These are phyloP conservation scores for Fomitopsis serialis DNA, from an alignment of 768 basidiomycete genomes.

Conservation along the genomic window DNA sequence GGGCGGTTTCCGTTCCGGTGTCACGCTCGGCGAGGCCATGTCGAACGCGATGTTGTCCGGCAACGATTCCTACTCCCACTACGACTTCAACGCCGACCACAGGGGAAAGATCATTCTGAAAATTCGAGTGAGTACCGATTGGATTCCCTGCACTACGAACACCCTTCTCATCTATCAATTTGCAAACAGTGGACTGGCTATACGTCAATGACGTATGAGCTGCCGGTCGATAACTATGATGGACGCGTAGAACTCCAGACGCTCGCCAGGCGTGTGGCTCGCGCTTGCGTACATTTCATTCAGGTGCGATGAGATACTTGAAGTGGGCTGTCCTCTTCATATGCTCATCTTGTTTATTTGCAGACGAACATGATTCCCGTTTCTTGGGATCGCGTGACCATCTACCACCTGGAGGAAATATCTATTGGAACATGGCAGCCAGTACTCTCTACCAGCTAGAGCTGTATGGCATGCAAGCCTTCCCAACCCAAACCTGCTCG, in stretches of 20 bases:
- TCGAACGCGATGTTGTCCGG: slow-evolving; percentile 55
- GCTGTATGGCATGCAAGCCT: background rate
- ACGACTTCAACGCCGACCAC: slow-evolving; percentile 61
- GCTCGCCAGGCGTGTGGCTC: slow-evolving; percentile 60
- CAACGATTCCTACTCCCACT: slow-evolving; percentile 54
- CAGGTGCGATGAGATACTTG: slow-evolving; percentile 38
- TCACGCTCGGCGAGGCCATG: slow-evolving; percentile 66
- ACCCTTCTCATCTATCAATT: background rate
- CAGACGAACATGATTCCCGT: slow-evolving; percentile 69
- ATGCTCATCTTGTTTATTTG: slow-evolving; percentile 2
- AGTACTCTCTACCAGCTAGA: slow-evolving; percentile 36
- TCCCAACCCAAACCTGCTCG: background rate
- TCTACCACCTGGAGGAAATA: slow-evolving; percentile 69
- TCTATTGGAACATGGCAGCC: slow-evolving; percentile 70
- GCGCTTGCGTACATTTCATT: slow-evolving; percentile 71
- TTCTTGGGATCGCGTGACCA: slow-evolving; percentile 60
- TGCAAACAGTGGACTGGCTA: slow-evolving; percentile 64
- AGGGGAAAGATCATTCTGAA: slow-evolving; percentile 56
- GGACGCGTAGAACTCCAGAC: slow-evolving; percentile 62
- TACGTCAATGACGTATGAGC: slow-evolving; percentile 64
- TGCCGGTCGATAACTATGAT: slow-evolving; percentile 64
- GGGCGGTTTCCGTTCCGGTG: slow-evolving; percentile 57
- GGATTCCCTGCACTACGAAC: background rate
- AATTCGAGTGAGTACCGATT: slow-evolving; percentile 45
- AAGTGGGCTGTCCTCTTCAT: background rate